Base-by-base conservation (phyloP, 441 rosid species). In the Gossypium aridum region DNA sequence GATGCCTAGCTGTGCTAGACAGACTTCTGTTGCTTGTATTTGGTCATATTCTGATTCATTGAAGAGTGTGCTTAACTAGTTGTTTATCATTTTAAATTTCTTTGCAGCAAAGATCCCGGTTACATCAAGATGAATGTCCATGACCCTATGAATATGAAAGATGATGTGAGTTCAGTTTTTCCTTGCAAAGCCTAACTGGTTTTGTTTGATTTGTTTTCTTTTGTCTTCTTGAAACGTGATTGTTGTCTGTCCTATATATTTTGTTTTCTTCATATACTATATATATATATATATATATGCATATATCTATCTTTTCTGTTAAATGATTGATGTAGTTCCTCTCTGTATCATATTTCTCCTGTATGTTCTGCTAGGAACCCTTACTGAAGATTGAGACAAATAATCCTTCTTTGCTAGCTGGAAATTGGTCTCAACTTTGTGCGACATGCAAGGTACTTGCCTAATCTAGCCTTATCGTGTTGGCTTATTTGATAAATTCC, bases 351-450 rank as follows among this genome's bases (percentile, higher is more conserved):
- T 39, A 14, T 54, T 72, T 70, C 9, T 75, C 25, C 64, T 60
- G 31, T 49, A 22, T 75, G 10, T 67, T 77, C 47, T 80, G 12
- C 19, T 72, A 96, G 98, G 99, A 94, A 86, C 98, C 98, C 54
- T 85, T 96, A 71, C 78, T 96, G 88, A 96, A 91, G 92, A 88
- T 92, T 76, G 98, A 96, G 87, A 88, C 92, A 64, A 94, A 96
- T 77, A 88, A 91, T 79, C 97, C 97, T 78, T 90, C 93, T 76
- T 81, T 96, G 89, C 88, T 94, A 67, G 88, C 96, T 82, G 98
- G 99, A 76, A 96, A 92, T 80, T 96, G 99, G 98, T 87, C 98
- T 79, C 99, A 87, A 85, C 98, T 94, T 69, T 96, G 99, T 83
- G 90, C 98, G 49, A 94, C 99, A 53, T 96, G 99, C 98, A 96